Evolutionary conservation across 2,329 filamentous ascomycete genomes (phyloP).

Genomic region (Fusarium agapanthi): DNA sequence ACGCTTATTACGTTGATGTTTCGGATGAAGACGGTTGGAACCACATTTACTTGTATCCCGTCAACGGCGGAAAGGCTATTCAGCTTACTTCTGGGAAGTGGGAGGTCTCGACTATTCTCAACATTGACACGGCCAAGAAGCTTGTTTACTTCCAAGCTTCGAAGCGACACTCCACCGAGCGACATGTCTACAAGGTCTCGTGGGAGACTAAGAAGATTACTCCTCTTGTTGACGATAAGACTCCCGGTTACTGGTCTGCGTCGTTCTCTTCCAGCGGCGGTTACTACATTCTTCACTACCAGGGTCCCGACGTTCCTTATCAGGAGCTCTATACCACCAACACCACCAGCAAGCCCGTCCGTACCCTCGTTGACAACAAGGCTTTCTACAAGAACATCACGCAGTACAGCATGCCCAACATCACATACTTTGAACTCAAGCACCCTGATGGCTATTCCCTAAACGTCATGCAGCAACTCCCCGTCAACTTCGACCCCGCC

Average conservation of each 20-base stretch:
- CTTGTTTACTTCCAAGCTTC: slow-evolving; percentile 73
- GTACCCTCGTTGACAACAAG: slow-evolving; percentile 69
- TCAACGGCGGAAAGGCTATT: slow-evolving; percentile 62
- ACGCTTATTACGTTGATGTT: slow-evolving; percentile 70
- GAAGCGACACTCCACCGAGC: slow-evolving; percentile 71
- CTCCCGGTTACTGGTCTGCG: slow-evolving; percentile 68
- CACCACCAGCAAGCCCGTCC: slow-evolving; percentile 60
- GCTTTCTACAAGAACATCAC: slow-evolving; percentile 63
- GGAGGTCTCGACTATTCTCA: slow-evolving; percentile 69
- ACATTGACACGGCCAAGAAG: slow-evolving; percentile 64
- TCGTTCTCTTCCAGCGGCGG: slow-evolving; percentile 70
- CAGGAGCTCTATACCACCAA: slow-evolving; percentile 71
- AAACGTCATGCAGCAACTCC: slow-evolving; percentile 72
- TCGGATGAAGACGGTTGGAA: slow-evolving; percentile 74
- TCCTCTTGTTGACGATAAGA: slow-evolving; percentile 68
- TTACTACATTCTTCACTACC: slow-evolving; percentile 73
- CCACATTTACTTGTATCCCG: slow-evolving; percentile 72
- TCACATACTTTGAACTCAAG: slow-evolving; percentile 69
- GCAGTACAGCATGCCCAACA: slow-evolving; percentile 69
- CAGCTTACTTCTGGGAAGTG: slow-evolving; percentile 71
- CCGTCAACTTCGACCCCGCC: slow-evolving; percentile 67
- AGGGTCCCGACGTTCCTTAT: slow-evolving; percentile 73
- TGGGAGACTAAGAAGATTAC: slow-evolving; percentile 63
- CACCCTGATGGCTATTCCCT: slow-evolving; percentile 69
- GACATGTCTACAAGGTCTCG: slow-evolving; percentile 73